A percentile compares a stretch with the other conserved stretches of the same genome.
Conservation (phyloP, 2,329 filamentous ascomycete species). For the Cercospora brassicicola region DNA sequence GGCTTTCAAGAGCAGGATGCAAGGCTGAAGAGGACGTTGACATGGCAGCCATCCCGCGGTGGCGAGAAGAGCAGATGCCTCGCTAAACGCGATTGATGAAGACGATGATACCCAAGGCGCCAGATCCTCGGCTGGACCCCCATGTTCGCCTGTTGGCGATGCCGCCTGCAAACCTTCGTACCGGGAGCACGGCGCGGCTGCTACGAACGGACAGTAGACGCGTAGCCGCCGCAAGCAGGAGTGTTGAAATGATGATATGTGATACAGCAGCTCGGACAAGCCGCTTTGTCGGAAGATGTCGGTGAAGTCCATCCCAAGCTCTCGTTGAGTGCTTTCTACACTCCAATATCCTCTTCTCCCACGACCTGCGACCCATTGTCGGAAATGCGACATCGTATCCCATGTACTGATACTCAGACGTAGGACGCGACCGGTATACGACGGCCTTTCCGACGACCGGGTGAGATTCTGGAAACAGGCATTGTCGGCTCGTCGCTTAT, state of each 20-base stretch:
- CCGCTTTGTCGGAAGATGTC: neutral
- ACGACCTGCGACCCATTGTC: neutral
- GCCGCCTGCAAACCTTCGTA: neutral
- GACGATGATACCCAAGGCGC: neutral
- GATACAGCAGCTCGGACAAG: neutral
- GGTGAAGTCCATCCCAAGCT: neutral
- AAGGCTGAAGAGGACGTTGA: neutral
- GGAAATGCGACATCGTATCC: neutral
- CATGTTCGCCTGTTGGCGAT: too few species aligned
- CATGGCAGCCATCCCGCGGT: neutral
- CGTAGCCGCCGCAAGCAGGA: neutral
- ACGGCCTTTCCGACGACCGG: neutral
- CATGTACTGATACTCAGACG: neutral
- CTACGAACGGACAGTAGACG: neutral
- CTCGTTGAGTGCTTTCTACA: neutral
- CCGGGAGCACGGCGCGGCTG: neutral
- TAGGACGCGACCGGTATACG: neutral
- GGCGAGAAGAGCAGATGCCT: neutral
- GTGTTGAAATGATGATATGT: neutral
- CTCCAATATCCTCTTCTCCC: neutral
- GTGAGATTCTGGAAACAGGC: neutral
- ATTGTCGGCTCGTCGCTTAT: constrained; percentile 8
- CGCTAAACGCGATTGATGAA: neutral
- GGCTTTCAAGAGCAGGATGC: neutral
- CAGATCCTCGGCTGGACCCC: neutral